These are phyloP conservation scores for Trypanosoma mega DNA, from an alignment of 208 protist species.

Conservation along the genomic window DNA sequence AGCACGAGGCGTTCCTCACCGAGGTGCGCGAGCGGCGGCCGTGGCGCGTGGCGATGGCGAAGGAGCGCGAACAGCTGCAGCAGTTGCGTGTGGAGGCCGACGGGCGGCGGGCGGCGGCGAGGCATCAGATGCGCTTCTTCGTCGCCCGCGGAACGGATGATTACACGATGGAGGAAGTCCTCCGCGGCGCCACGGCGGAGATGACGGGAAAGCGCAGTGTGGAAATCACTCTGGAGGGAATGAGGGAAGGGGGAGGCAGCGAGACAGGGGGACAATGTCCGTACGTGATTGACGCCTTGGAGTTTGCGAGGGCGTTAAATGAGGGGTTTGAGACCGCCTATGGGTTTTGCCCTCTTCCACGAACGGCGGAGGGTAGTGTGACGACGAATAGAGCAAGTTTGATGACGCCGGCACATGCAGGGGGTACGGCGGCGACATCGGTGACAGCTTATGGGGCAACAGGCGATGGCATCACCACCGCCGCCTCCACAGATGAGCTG, in stretches of 20 bases:
- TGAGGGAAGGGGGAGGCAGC: neutral
- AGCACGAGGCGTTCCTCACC: conserved; percentile 35
- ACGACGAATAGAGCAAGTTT: too few species aligned
- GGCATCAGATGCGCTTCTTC: conserved; percentile 57
- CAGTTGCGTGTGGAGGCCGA: conserved; percentile 19
- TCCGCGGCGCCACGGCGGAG: conserved; percentile 27
- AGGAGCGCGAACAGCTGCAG: conserved; percentile 40
- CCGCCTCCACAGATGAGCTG: conserved; percentile 26
- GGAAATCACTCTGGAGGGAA: neutral
- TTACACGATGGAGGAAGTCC: conserved; percentile 67
- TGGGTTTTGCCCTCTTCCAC: conserved; percentile 63
- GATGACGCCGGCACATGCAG: too few species aligned
- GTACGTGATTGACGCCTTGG: conserved; percentile 79
- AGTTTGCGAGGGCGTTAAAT: conserved; percentile 76
- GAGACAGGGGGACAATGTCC: conserved; percentile 17
- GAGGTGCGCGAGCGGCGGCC: conserved; percentile 38
- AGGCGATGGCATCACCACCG: conserved; percentile 27
- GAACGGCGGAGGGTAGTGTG: too few species aligned
- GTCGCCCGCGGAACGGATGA: conserved; percentile 41
- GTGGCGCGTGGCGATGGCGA: conserved; percentile 29
- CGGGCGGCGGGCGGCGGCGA: conserved; percentile 22
- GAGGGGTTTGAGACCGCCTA: conserved; percentile 67
- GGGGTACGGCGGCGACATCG: too few species aligned
- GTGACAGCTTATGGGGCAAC: neutral
- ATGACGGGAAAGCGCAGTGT: neutral